Evolutionary conservation across 108 stramenopile genomes (phyloP).

Genomic region (Cylindrotheca fusiformis): DNA sequence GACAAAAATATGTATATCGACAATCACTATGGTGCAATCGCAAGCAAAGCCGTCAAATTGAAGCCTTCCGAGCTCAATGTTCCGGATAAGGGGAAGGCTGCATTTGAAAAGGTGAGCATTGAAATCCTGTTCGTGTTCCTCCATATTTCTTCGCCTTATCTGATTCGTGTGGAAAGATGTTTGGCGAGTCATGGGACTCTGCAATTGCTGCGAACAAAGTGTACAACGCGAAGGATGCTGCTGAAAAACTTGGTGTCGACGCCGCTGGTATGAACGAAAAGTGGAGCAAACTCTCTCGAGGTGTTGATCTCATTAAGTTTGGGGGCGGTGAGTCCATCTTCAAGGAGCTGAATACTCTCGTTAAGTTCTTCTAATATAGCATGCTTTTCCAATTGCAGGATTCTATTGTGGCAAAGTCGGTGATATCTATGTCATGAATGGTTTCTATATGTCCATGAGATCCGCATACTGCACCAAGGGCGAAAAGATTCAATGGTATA

Average conservation of each 20-base stretch:
- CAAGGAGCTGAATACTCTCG: too few species aligned
- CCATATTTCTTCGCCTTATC: too few species aligned
- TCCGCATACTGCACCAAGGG: slow-evolving; percentile 45
- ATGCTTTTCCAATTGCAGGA: background rate
- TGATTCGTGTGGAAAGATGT: slow-evolving; percentile 50
- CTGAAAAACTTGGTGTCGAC: slow-evolving; percentile 60
- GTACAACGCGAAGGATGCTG: slow-evolving; percentile 85
- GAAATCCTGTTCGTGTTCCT: too few species aligned
- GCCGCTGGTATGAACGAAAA: slow-evolving; percentile 58
- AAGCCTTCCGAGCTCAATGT: slow-evolving; percentile 73
- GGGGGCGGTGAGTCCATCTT: slow-evolving; percentile 59
- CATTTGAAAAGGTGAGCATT: slow-evolving; percentile 39
- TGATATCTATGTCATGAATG: slow-evolving; percentile 84
- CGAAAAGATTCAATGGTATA: slow-evolving; percentile 79
- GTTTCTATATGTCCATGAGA: slow-evolving; percentile 74
- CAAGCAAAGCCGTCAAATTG: slow-evolving; percentile 81
- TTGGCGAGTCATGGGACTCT: slow-evolving; percentile 76
- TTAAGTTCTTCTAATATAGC: too few species aligned
- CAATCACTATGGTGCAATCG: slow-evolving; percentile 89
- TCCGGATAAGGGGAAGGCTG: slow-evolving; percentile 53
- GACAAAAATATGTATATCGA: slow-evolving; percentile 83
- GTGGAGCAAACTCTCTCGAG: slow-evolving; percentile 46
- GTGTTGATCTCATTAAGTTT: slow-evolving; percentile 74
- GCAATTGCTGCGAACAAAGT: slow-evolving; percentile 70
- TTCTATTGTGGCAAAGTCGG: slow-evolving; percentile 84